These are phyloP conservation scores for Houttuynia cordata DNA, from an alignment of 164 flowering plant genomes.

Conservation along the genomic window DNA sequence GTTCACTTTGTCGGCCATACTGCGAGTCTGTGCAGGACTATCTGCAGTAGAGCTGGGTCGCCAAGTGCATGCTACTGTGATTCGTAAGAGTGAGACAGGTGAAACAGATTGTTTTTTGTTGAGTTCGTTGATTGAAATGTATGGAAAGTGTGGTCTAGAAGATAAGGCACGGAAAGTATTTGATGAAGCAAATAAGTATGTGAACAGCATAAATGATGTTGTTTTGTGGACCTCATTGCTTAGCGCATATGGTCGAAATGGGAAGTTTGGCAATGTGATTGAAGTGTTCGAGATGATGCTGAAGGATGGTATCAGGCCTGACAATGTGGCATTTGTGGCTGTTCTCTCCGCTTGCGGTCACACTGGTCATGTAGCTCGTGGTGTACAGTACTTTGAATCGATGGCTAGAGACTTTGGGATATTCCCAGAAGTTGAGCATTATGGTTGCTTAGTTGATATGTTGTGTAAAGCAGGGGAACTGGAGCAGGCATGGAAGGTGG, in stretches of 20 bases:
- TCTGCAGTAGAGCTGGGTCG: conserved; percentile 39
- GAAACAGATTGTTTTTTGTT: conserved; percentile 38
- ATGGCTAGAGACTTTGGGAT: conserved; percentile 39
- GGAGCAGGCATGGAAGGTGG: conserved; percentile 54
- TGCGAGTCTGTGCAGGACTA: conserved; percentile 46
- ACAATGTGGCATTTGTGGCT: conserved; percentile 47
- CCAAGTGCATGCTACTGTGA: conserved; percentile 35
- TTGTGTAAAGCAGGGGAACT: conserved; percentile 67
- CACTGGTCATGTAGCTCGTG: conserved; percentile 52
- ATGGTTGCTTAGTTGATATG: conserved; percentile 62
- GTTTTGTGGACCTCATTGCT: conserved; percentile 79
- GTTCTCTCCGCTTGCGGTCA: conserved; percentile 66
- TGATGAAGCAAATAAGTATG: conserved; percentile 19
- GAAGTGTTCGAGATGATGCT: conserved; percentile 34
- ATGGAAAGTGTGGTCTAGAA: conserved; percentile 63
- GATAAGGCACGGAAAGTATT: conserved; percentile 41
- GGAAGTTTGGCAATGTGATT: conserved; percentile 40
- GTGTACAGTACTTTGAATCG: conserved; percentile 44
- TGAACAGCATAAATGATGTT: conserved; percentile 31
- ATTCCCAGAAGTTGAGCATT: conserved; percentile 50
- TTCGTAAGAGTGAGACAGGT: conserved; percentile 18
- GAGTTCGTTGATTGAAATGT: conserved; percentile 73
- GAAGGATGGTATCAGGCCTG: conserved; percentile 42
- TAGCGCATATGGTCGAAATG: conserved; percentile 50
- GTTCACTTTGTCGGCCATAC: conserved; percentile 41